phyloP scores from a whole-genome alignment of 495 filamentous ascomycete genomes.

The Neurospora sp. region DNA sequence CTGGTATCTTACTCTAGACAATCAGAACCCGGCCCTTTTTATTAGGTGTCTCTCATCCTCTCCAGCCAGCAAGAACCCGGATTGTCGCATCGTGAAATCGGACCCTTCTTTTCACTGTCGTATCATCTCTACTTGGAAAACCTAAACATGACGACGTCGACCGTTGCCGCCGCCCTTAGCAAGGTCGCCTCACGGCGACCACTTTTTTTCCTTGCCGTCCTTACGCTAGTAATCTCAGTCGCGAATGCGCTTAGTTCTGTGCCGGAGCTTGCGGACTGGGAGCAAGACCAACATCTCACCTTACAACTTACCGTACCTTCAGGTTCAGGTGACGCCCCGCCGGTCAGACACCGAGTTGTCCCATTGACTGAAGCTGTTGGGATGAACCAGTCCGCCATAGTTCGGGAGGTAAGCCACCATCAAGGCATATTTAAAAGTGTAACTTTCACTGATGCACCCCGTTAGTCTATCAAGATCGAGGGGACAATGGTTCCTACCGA shows the following conservation, averaged over 20 bases:
- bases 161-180: constrained; percentile 24
- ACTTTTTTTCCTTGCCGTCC: constrained; percentile 14
- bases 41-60: not conserved
- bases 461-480: not conserved
- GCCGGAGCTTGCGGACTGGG: not conserved
- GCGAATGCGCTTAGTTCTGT: not conserved
- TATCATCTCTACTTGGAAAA: not conserved
- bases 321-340: constrained; percentile 9
- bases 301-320: not conserved
- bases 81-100: not conserved
- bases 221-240: constrained; percentile 6
- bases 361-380: constrained; percentile 30
- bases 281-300: not conserved
- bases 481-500: not conserved
- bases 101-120: not conserved
- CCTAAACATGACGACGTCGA: constrained; percentile 28
- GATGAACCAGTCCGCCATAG: constrained; percentile 25
- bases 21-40: constrained; percentile 1
- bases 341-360: constrained; percentile 26
- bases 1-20: constrained; percentile 10
- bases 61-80: not conserved
- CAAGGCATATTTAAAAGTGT: not conserved
- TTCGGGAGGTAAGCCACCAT: constrained; percentile 12
- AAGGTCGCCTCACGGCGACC: constrained; percentile 23
- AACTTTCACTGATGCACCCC: not conserved